Conservation (phyloP, 306 rosid genomes). For the Prunus dulcis region DNA sequence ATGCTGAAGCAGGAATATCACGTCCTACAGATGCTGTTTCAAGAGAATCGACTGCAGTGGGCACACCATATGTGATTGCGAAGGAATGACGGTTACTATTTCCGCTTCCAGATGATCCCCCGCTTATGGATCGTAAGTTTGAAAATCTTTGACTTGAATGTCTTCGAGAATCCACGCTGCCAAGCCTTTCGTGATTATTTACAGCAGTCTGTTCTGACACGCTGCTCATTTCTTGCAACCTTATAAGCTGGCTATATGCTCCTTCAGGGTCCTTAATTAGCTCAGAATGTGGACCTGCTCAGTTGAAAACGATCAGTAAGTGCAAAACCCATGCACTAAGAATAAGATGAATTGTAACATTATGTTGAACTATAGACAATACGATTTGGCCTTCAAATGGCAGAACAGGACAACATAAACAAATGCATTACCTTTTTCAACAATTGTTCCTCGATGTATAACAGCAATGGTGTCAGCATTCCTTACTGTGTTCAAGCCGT, state of each 20-base stretch:
- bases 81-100: conserved; percentile 44
- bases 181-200: conserved; percentile 8
- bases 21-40: conserved; percentile 29
- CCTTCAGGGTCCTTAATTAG: conserved; percentile 56
- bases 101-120: conserved; percentile 52
- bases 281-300: conserved; percentile 56
- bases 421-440: conserved; percentile 47
- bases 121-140: conserved; percentile 41
- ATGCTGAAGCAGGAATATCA: conserved; percentile 21
- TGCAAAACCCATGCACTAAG: neutral
- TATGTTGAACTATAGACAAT: neutral
- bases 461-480: conserved; percentile 61
- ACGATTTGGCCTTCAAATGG: no score
- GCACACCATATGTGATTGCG: conserved; percentile 33
- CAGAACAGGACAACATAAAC: no score
- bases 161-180: neutral
- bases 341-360: no score
- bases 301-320: neutral
- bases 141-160: conserved; percentile 15
- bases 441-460: conserved; percentile 57
- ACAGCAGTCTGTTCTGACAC: conserved; percentile 8
- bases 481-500: conserved; percentile 59
- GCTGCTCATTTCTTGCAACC: conserved; percentile 46
- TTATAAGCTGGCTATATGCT: conserved; percentile 62
- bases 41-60: conserved; percentile 16